phyloP scores from a whole-genome alignment of 208 protist species.

The Acanthamoeba divionensis region DNA sequence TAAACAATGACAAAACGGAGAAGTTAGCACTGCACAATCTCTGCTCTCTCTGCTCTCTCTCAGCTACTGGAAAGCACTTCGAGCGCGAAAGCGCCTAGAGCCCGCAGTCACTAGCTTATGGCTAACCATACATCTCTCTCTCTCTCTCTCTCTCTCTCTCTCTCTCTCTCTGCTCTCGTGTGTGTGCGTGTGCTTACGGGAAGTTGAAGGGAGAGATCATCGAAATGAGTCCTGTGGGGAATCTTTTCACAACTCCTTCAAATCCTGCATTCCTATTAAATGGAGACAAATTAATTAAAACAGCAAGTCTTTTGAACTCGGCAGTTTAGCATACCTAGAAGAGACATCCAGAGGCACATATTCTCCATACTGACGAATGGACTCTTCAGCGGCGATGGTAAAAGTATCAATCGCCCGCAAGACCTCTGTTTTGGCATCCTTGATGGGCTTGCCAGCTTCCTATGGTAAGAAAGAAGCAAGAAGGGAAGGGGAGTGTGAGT shows the following conservation, averaged over 20 bases:
- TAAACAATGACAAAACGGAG: too few species aligned
- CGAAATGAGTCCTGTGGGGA: conserved; percentile 71
- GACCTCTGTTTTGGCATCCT: conserved; percentile 30
- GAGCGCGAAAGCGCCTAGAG: too few species aligned
- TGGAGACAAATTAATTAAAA: neutral
- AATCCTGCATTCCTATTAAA: conserved; percentile 54
- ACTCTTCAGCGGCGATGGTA: conserved; percentile 64
- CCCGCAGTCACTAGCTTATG: too few species aligned
- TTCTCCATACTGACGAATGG: conserved; percentile 44
- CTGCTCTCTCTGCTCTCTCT: too few species aligned
- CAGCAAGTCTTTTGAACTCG: too few species aligned
- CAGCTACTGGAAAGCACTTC: too few species aligned
- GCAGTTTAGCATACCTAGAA: neutral
- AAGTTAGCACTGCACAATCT: too few species aligned
- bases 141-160: too few species aligned
- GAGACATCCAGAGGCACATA: conserved; percentile 36
- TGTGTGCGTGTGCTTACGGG: conserved; percentile 46
- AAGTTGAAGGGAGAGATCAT: conserved; percentile 79
- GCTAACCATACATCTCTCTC: too few species aligned
- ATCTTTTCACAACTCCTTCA: conserved; percentile 54
- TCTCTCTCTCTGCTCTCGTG: too few species aligned
- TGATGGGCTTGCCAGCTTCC: conserved; percentile 47
- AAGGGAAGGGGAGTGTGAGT: too few species aligned
- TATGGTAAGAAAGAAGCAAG: neutral
- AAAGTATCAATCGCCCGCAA: conserved; percentile 71